Evolutionary conservation across 495 filamentous ascomycete genomes (phyloP).

Genomic region (Podospora fimiseda): DNA sequence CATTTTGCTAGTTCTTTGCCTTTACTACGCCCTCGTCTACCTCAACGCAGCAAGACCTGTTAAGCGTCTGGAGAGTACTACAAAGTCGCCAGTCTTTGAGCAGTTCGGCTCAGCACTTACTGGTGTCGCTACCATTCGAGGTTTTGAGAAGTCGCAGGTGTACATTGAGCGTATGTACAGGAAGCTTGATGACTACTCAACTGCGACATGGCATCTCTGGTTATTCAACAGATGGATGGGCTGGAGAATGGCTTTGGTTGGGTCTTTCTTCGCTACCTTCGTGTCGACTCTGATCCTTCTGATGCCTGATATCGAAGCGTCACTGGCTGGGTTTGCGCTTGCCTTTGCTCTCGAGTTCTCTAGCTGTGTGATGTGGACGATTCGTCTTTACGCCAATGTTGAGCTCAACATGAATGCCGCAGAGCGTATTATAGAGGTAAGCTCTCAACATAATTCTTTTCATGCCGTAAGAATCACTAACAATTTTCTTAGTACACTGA

Average conservation of each 20-base stretch:
- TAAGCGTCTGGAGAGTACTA: constrained; percentile 67
- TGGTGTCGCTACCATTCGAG: constrained; percentile 69
- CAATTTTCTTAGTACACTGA: constrained; percentile 49
- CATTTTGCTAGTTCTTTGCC: constrained; percentile 48
- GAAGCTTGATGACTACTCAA: constrained; percentile 58
- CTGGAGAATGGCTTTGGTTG: constrained; percentile 63
- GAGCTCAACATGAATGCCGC: constrained; percentile 82
- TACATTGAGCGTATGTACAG: constrained; percentile 62
- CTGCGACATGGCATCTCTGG: constrained; percentile 61
- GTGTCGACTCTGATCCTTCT: constrained; percentile 61
- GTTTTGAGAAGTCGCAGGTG: constrained; percentile 56
- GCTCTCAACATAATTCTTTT: background rate
- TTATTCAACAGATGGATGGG: constrained; percentile 70
- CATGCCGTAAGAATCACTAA: background rate
- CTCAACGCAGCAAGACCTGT: constrained; percentile 65
- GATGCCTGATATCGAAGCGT: constrained; percentile 58
- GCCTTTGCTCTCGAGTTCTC: constrained; percentile 52
- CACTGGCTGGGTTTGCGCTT: constrained; percentile 75
- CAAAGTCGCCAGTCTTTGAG: constrained; percentile 72
- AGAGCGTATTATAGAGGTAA: constrained; percentile 67
- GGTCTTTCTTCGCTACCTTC: constrained; percentile 60
- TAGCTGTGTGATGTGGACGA: constrained; percentile 48
- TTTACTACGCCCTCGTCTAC: constrained; percentile 53
- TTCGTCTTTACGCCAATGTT: constrained; percentile 56
- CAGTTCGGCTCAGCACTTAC: constrained; percentile 64